Base-by-base conservation (phyloP, 2,329 filamentous ascomycete genomes). In the Cryphonectria radicalis region DNA sequence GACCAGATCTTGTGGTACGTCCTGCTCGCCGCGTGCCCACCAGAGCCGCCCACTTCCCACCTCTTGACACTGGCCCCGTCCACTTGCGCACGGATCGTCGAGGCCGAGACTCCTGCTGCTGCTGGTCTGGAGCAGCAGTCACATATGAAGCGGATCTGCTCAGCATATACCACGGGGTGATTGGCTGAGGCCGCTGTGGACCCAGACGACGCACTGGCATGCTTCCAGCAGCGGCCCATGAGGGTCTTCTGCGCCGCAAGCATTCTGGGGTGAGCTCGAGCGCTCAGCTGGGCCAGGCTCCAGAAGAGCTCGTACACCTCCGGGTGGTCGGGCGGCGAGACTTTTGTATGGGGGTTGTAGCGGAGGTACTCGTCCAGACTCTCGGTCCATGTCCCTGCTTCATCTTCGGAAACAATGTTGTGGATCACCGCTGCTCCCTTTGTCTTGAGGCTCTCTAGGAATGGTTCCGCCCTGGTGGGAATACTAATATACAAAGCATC, bases 1-100 rank as follows among this genome's bases (percentile, higher is more conserved):
- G 87, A 80, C 74, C 90, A 90, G 67, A 95, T 88, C 40, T 86
- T 80, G 66, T 87, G 84, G 78, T 94, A 95, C 2, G 92, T 90
- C 7, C 84, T 82, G 17, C 11, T 63, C n/a, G 37, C 42, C 8
- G 87, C 81, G 17, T 77, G 80, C 6, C 63, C 67, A 4, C 87
- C 85, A 75, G 92, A 92, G 42, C 89, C 89, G 13, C 86, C 84
- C 28, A 87, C 83, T 76, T 92, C 90, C 90, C 90, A 92, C n/a
- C 90, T 83, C 75, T 92, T 89, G 4, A 90, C 84, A 59, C 87
- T 88, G 17, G 90, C 90, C n/a, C 88, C 88, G 73, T 92, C 90
- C 6, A 89, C 81, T 73, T 91, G 89, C 1, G 89, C 87, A 0
- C 87, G 88, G 0, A 89, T 4, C 28, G 57, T 46, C 2, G 81